These are phyloP conservation scores for Pisolithus marmoratus DNA, from an alignment of 768 basidiomycete species.

Conservation along the genomic window DNA sequence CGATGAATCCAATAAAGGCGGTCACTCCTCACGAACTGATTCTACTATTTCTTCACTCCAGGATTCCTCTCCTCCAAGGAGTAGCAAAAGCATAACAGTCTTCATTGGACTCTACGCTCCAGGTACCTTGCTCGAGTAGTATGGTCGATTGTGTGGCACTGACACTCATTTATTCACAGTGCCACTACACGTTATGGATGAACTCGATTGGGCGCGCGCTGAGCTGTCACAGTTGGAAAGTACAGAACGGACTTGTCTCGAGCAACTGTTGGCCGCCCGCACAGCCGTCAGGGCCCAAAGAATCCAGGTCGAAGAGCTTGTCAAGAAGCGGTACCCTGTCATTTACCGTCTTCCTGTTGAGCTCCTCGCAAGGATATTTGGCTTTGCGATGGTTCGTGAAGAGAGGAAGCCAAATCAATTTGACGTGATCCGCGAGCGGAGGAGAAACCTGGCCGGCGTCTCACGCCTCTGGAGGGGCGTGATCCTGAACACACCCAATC, in stretches of 20 bases:
- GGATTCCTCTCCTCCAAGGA: no score
- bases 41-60: no score
- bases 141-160: no score
- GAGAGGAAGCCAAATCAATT: no score
- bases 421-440: not conserved
- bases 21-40: no score
- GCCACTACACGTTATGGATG: not conserved
- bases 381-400: not conserved
- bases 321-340: not conserved
- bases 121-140: no score
- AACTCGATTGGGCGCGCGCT: not conserved
- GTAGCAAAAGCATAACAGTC: no score
- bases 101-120: no score
- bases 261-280: not conserved
- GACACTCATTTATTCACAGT: no score
- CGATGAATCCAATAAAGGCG: no score
- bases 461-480: not conserved
- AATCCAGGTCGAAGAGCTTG: not conserved
- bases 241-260: not conserved
- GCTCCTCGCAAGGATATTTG: not conserved
- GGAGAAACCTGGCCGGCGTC: not conserved
- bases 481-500: not conserved
- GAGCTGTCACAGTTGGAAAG: not conserved
- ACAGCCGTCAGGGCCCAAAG: not conserved
- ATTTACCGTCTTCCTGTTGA: not conserved